These are phyloP conservation scores for Zalaria obscura DNA, from an alignment of 2,329 filamentous ascomycete genomes.

Conservation along the genomic window DNA sequence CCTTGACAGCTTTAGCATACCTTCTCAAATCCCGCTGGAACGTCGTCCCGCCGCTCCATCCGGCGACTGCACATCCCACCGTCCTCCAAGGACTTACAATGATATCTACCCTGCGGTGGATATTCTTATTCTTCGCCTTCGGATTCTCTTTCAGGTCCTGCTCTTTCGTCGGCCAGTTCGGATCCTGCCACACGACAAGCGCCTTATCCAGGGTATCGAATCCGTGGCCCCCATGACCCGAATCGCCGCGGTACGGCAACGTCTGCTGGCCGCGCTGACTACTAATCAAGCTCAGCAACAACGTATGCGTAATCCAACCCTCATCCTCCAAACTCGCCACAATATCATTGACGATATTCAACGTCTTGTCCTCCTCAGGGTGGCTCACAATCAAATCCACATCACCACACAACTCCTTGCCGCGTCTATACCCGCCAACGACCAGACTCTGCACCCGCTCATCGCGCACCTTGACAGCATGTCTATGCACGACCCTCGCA, in stretches of 20 bases:
- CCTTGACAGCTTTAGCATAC: slow-evolving; percentile 59
- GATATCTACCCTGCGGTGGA: slow-evolving; percentile 80
- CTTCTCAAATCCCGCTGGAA: slow-evolving; percentile 76
- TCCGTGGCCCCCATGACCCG: slow-evolving; percentile 35
- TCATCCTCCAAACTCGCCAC: slow-evolving; percentile 55
- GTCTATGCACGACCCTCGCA: slow-evolving; percentile 43
- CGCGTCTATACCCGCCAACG: slow-evolving; percentile 70
- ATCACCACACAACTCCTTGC: slow-evolving; percentile 60
- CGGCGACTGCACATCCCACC: slow-evolving; percentile 72
- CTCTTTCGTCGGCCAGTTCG: slow-evolving; percentile 26
- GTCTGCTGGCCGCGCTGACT: slow-evolving; percentile 59
- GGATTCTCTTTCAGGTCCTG: slow-evolving; percentile 20
- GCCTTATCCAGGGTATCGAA: slow-evolving; percentile 90
- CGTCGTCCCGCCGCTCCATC: slow-evolving; percentile 80
- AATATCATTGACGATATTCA: slow-evolving; percentile 56
- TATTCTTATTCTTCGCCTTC: slow-evolving; percentile 49
- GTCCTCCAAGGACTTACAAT: slow-evolving; percentile 83
- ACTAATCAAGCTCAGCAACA: slow-evolving; percentile 55
- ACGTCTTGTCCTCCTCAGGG: slow-evolving; percentile 52
- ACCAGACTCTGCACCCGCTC: slow-evolving; percentile 44
- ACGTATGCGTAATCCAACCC: slow-evolving; percentile 66
- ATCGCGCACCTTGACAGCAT: slow-evolving; percentile 51
- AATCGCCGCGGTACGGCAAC: slow-evolving; percentile 35
- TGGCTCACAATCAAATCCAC: slow-evolving; percentile 80
- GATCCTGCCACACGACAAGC: slow-evolving; percentile 81